A percentile compares a stretch with the other conserved stretches of the same genome.
phyloP scores from a whole-genome alignment of 768 basidiomycete species.

The Boletus sensibilis region DNA sequence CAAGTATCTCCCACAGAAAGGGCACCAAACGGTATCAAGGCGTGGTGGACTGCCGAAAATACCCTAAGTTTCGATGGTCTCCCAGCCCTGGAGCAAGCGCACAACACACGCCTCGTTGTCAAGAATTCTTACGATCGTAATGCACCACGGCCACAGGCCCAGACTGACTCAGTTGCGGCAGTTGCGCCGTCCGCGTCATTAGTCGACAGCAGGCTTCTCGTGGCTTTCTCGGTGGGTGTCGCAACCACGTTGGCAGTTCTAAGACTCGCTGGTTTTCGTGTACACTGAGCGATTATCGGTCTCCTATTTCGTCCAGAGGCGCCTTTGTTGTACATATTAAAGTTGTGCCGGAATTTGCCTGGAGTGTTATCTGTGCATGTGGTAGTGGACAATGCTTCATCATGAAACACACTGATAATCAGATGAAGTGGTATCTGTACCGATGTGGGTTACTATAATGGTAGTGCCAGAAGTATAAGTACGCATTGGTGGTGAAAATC shows the following conservation, averaged over 20 bases:
- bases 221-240: conserved; percentile 34
- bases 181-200: neutral
- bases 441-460: too few relatives aligned
- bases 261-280: conserved; percentile 8
- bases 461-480: neutral
- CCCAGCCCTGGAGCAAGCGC: conserved; percentile 42
- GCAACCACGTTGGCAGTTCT: conserved; percentile 14
- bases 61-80: conserved; percentile 55
- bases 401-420: neutral
- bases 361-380: neutral
- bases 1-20: conserved; percentile 15
- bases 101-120: conserved; percentile 10
- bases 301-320: neutral
- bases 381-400: too few relatives aligned
- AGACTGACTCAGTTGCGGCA: neutral
- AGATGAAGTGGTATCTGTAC: neutral
- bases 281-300: neutral
- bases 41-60: conserved; percentile 57
- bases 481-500: too few relatives aligned
- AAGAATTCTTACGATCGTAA: conserved; percentile 25
- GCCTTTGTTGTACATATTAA: neutral
- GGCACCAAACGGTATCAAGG: conserved; percentile 45
- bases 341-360: neutral
- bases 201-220: conserved; percentile 13
- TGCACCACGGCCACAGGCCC: neutral